Evolutionary conservation across 768 basidiomycete genomes (phyloP).

Genomic region (Xerocomellus intermedius): DNA sequence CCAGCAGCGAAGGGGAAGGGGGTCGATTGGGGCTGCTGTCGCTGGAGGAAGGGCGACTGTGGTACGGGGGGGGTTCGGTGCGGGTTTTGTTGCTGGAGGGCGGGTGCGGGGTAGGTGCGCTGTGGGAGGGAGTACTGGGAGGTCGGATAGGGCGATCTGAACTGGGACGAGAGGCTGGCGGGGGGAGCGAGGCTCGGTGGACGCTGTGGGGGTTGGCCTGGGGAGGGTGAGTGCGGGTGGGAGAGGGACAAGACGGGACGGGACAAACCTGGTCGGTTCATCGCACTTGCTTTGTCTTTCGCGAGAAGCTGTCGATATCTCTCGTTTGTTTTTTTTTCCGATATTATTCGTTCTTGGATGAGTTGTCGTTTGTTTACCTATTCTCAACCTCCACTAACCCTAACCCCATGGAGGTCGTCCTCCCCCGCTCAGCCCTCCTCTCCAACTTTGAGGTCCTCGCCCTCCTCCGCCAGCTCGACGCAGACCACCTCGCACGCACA

Average conservation of each 20-base stretch:
- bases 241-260: background rate
- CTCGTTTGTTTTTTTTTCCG: slow-evolving; percentile 12
- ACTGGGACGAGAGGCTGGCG: slow-evolving; percentile 60
- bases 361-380: slow-evolving; percentile 30
- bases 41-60: slow-evolving; percentile 63
- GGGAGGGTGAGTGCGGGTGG: slow-evolving; percentile 21
- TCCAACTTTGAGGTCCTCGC: slow-evolving; percentile 85
- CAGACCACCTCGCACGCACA: slow-evolving; percentile 65
- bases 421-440: slow-evolving; percentile 73
- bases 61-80: slow-evolving; percentile 59
- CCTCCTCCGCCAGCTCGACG: slow-evolving; percentile 74
- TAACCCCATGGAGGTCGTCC: slow-evolving; percentile 33
- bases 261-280: slow-evolving; percentile 62
- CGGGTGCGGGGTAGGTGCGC: slow-evolving; percentile 36
- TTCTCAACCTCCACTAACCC: slow-evolving; percentile 14
- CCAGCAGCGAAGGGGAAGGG: slow-evolving; percentile 57
- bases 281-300: background rate
- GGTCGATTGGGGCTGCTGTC: slow-evolving; percentile 45
- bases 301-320: slow-evolving; percentile 4
- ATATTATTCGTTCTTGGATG: slow-evolving; percentile 6
- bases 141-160: slow-evolving; percentile 50
- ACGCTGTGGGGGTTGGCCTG: slow-evolving; percentile 81
- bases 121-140: slow-evolving; percentile 34
- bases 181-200: slow-evolving; percentile 72
- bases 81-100: slow-evolving; percentile 52